Percentiles rank a stretch among this genome's conserved stretches.
These are phyloP conservation scores for Thuja plicata DNA, from an alignment of 83 land plant genomes.

Conservation along the genomic window DNA sequence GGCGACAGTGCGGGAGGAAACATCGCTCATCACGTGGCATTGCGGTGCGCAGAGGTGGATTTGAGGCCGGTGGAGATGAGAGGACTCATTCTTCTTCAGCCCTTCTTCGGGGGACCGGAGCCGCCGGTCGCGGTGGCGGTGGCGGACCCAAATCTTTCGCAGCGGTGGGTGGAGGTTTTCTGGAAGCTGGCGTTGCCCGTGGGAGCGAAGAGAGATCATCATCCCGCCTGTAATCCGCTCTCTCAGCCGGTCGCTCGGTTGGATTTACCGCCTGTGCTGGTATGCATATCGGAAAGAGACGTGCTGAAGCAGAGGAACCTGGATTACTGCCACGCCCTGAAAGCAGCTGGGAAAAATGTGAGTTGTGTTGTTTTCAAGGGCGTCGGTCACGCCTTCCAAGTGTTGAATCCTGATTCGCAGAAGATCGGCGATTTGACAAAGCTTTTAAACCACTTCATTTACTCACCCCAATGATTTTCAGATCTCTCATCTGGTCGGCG, in stretches of 20 bases:
- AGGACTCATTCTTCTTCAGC: not conserved
- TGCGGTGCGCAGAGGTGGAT: not conserved
- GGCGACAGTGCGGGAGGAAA: slow-evolving; percentile 6
- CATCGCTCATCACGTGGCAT: slow-evolving; percentile 3
- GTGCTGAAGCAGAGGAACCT: not conserved
- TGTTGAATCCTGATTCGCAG: not conserved
- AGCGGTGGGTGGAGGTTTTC: slow-evolving; percentile 24
- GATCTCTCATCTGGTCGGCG: not conserved
- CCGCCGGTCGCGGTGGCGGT: not conserved
- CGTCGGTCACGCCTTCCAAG: slow-evolving; percentile 24
- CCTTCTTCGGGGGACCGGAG: slow-evolving; percentile 30
- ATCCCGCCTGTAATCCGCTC: slow-evolving; percentile 27
- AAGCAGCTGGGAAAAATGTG: slow-evolving; percentile 29
- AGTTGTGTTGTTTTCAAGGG: slow-evolving; percentile 21
- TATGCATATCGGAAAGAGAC: not conserved
- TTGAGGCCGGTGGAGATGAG: not conserved
- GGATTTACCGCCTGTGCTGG: slow-evolving; percentile 7
- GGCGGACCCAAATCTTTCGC: slow-evolving; percentile 17
- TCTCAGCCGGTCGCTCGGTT: slow-evolving; percentile 21
- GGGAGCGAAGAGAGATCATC: slow-evolving; percentile 9
- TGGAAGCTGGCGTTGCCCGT: slow-evolving; percentile 38
- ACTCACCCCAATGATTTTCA: not conserved
- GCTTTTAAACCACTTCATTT: not conserved
- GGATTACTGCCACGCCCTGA: slow-evolving; percentile 25
- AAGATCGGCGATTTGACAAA: not conserved